These are phyloP conservation scores for Penstemon eatonii DNA, from an alignment of 257 asterid genomes.

Conservation along the genomic window DNA sequence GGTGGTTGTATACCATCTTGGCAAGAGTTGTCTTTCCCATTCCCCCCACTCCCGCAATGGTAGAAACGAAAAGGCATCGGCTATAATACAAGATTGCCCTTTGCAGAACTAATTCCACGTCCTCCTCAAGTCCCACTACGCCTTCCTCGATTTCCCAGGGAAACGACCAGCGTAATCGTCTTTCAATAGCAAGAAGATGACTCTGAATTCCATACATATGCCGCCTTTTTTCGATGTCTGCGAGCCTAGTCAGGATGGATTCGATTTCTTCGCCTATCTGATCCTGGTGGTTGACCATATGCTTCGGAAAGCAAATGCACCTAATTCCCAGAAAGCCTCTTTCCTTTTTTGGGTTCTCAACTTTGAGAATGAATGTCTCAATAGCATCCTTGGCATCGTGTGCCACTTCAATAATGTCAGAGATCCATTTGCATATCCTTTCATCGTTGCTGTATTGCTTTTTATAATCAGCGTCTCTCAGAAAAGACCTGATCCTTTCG, in stretches of 20 bases:
- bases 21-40: not conserved
- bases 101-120: not conserved
- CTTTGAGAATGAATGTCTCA: conserved; percentile 17
- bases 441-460: conserved; percentile 7
- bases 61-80: not conserved
- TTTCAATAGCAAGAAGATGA: not conserved
- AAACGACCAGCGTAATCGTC: not conserved
- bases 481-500: conserved; percentile 18
- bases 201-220: conserved; percentile 16
- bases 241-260: not conserved
- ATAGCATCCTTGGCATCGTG: conserved; percentile 34
- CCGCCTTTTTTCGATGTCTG: not conserved
- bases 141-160: conserved; percentile 19
- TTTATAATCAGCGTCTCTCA: conserved; percentile 27
- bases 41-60: conserved; percentile 28
- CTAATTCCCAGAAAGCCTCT: not conserved
- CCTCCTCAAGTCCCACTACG: conserved; percentile 20
- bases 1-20: conserved; percentile 12
- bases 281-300: not conserved
- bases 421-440: conserved; percentile 24
- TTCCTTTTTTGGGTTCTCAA: conserved; percentile 5
- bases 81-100: not conserved
- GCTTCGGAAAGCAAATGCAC: not conserved
- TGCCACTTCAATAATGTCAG: conserved; percentile 30
- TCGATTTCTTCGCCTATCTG: conserved; percentile 17